Conservation (phyloP, 371 early-diverging fungal species). For the Lichtheimia corymbifera region DNA sequence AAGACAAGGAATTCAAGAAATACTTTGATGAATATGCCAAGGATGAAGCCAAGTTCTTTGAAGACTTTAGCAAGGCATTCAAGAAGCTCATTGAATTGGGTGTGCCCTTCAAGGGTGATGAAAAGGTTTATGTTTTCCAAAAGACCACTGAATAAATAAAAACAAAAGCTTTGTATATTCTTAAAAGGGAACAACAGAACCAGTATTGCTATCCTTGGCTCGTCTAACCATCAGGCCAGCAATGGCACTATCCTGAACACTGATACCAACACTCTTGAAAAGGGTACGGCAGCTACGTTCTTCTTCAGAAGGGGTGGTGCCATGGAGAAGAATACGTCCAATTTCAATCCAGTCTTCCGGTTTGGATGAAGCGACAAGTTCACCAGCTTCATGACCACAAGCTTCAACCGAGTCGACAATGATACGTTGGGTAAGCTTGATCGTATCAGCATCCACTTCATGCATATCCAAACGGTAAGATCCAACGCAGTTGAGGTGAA, state of each 20-base stretch:
- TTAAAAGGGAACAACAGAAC: constrained; percentile 43
- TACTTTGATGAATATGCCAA: constrained; percentile 85
- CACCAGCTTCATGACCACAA: constrained; percentile 59
- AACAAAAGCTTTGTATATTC: not conserved
- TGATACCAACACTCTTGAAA: constrained; percentile 68
- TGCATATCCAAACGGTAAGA: constrained; percentile 64
- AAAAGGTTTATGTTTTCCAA: constrained; percentile 60
- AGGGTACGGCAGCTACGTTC: constrained; percentile 28
- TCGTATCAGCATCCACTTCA: constrained; percentile 54
- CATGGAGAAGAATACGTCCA: constrained; percentile 35
- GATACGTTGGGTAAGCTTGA: constrained; percentile 37
- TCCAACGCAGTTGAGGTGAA: constrained; percentile 63
- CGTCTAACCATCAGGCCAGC: constrained; percentile 47
- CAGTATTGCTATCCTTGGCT: constrained; percentile 45
- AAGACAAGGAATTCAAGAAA: constrained; percentile 73
- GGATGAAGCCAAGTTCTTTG: constrained; percentile 76
- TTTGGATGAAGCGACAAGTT: constrained; percentile 50
- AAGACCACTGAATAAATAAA: constrained; percentile 40
- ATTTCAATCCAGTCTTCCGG: constrained; percentile 46
- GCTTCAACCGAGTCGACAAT: constrained; percentile 57
- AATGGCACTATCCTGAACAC: constrained; percentile 65
- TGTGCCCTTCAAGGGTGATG: constrained; percentile 65
- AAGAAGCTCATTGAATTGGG: constrained; percentile 89
- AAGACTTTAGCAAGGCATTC: constrained; percentile 84
- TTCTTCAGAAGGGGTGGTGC: constrained; percentile 13